Evolutionary conservation across 345 rosid species (phyloP), one percentile per base, ranked within the genome.

Genomic region (Salix arbutifolia): DNA sequence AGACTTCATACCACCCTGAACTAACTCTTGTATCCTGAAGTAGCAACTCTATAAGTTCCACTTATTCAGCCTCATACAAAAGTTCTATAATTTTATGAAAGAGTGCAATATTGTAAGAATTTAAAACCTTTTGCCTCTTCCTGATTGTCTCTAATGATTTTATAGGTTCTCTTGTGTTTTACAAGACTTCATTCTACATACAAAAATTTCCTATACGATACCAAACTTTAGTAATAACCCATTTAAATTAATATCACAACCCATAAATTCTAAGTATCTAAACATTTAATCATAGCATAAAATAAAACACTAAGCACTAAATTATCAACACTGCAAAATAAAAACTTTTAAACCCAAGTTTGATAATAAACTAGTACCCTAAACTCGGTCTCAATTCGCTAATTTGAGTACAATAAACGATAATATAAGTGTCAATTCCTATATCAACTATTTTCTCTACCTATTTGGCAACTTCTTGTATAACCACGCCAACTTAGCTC

Each of bases 401-500:
- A 73, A 91, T 87, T n/a, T 96, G 90, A 80, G 85, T 78, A 56
- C 94, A 96, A 72, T 93, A 97, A 35, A 90, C 89, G 8, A 80
- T 86, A 67, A 96, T 69, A 73, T 87, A 93, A 56, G 93, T 90
- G 61, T 92, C 94, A 38, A 96, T 71, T 90, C 96, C 80, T 96
- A 98, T 62, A 87, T 85, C 76, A 93, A 74, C 99, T 97, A 96
- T 84, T 93, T 91, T 85, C 85, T 91, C 82, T 93, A 97, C 7
- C 86, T 93, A 46, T 91, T 79, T 6, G 97, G 97, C 67, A 91
- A 82, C 76, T 95, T 92, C 77, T 93, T 93, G 78, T 97, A 94
- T 19, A 94, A 90, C 99, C 99, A 91, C 0, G 97, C 99, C 56
- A 95, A 79, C 87, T 87, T 92, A 52, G 97, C 79, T 44, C 97